Conservation (phyloP, 1,139 yeast genomes). For the Blastobotrys capitulatus region DNA sequence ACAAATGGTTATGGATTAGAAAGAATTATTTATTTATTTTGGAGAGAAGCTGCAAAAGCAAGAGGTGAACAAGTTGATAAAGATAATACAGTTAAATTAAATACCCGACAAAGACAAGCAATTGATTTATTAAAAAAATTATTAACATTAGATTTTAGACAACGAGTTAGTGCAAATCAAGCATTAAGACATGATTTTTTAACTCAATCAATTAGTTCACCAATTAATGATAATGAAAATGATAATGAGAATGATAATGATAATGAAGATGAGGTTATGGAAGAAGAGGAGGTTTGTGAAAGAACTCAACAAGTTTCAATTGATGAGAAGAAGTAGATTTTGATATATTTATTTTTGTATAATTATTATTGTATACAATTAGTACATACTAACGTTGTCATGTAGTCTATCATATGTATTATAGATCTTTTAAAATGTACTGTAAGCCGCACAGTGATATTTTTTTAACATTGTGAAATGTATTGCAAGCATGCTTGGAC, state of each 20-base stretch:
- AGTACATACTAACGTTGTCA: too few relatives aligned
- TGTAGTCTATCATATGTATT: too few relatives aligned
- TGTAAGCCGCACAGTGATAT: too few relatives aligned
- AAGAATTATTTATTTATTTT: constrained; percentile 37
- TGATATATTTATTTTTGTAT: too few relatives aligned
- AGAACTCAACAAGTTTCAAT: not conserved
- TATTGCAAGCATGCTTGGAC: too few relatives aligned
- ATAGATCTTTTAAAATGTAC: too few relatives aligned
- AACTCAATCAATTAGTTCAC: not conserved
- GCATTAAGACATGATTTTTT: constrained; percentile 54
- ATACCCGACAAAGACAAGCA: constrained; percentile 35
- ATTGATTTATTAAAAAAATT: constrained; percentile 50
- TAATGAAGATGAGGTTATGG: not conserved
- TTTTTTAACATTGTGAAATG: too few relatives aligned
- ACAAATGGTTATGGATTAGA: constrained; percentile 34
- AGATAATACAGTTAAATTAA: not conserved
- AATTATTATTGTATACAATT: too few relatives aligned
- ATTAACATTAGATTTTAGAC: constrained; percentile 52
- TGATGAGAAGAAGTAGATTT: not conserved
- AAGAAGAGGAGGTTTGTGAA: too few relatives aligned
- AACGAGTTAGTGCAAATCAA: constrained; percentile 50
- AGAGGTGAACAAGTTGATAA: constrained; percentile 17
- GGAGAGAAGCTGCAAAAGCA: constrained; percentile 25
- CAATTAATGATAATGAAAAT: not conserved
- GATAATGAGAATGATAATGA: not conserved